phyloP scores from a whole-genome alignment of 202 grass and related monocot species.

The Panicum virgatum region DNA sequence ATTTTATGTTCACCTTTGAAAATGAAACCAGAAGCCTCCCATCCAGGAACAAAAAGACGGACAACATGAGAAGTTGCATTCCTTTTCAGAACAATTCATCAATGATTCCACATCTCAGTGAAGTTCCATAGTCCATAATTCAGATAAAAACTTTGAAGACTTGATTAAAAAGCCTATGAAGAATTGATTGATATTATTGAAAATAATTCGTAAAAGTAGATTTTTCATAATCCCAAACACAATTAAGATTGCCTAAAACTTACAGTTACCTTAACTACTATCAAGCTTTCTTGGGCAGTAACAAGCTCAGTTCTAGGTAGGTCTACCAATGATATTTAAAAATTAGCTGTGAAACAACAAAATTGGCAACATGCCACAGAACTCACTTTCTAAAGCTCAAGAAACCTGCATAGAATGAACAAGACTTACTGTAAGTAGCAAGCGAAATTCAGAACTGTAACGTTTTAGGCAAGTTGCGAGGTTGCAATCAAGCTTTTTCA shows the following conservation, averaged over 20 bases:
- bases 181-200: background rate
- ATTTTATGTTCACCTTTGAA: background rate
- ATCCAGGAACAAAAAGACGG: background rate
- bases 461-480: slow-evolving; percentile 56
- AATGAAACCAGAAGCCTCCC: background rate
- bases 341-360: background rate
- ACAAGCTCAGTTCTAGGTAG: background rate
- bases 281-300: background rate
- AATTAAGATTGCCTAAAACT: background rate
- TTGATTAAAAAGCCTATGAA: background rate
- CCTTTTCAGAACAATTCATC: background rate
- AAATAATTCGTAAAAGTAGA: background rate
- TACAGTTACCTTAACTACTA: background rate
- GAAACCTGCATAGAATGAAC: background rate
- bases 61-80: background rate
- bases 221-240: background rate
- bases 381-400: background rate
- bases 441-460: slow-evolving; percentile 62
- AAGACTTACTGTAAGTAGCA: slow-evolving; percentile 71
- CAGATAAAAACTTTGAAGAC: background rate
- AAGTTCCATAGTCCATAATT: background rate
- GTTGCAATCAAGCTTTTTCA: slow-evolving; percentile 76
- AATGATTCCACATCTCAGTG: background rate
- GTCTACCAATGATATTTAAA: background rate
- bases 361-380: background rate